Percentiles rank a stretch among this genome's conserved stretches.
Evolutionary conservation across 176 grass and related monocot species (phyloP).

Genomic region (Zoysia japonica): DNA sequence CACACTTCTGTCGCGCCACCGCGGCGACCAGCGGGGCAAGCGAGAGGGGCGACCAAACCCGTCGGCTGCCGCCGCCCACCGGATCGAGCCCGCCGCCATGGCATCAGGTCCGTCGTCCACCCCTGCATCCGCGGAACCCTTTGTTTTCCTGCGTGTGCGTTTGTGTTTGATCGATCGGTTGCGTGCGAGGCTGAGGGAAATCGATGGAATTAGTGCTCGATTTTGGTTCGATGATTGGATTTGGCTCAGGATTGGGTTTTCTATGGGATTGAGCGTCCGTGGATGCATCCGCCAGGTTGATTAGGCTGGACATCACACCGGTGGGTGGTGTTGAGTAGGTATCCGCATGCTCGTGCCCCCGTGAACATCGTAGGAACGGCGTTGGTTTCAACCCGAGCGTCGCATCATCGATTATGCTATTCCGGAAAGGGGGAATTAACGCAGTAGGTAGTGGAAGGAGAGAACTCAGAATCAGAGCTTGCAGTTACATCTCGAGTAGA

Average conservation of each 20-base stretch:
- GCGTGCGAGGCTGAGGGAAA: not conserved
- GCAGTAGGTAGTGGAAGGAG: no score
- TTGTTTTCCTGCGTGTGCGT: not conserved
- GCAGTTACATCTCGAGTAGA: no score
- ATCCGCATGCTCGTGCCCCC: not conserved
- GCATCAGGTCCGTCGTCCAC: slow-evolving; percentile 24
- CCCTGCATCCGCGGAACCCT: not conserved
- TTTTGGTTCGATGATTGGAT: not conserved
- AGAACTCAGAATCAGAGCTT: no score
- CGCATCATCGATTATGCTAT: not conserved
- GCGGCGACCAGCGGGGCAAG: slow-evolving; percentile 20
- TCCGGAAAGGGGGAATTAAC: not conserved
- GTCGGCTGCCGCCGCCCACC: slow-evolving; percentile 9
- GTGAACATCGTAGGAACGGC: not conserved
- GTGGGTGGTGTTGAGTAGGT: not conserved
- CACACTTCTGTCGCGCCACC: not conserved
- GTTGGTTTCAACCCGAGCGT: not conserved
- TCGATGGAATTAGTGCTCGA: not conserved
- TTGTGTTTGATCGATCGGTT: not conserved
- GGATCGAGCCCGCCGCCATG: slow-evolving; percentile 31
- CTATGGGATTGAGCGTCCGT: not conserved
- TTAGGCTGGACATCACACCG: not conserved
- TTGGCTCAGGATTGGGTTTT: not conserved
- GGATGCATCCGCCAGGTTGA: not conserved
- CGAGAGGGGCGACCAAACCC: not conserved